Evolutionary conservation across 2,329 filamentous ascomycete species (phyloP), one percentile per base, ranked within the genome.

Genomic region (Monilinia fructicola): DNA sequence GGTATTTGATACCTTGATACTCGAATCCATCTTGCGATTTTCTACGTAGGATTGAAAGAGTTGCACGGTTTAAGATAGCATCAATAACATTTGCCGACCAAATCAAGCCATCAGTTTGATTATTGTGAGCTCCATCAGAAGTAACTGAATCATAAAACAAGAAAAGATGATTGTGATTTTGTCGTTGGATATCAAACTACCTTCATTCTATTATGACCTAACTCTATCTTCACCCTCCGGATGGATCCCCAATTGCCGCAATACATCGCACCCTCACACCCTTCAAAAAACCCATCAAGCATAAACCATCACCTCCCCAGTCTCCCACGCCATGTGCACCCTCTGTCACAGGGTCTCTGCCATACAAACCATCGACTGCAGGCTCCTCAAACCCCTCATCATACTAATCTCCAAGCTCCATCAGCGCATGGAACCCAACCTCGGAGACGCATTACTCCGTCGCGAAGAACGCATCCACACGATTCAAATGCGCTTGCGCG

Each of bases 381-480:
- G 38, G 12, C 58, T 48, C 3, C 44, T 60, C 14, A 60, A 50
- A 2, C 58, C 58, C 4, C 2, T 60, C n/a, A 60, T 23, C 9
- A 9, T 18, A 5, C 23, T 60, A 7, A 28, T 60, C 7, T 12
- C 28, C 14, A 60, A 50, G 18, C 7, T 60, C 4, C 58, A 50
- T 21, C 44, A 60, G 31, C 44, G 28, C 3, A 38, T 38, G 12
- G 44, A 60, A 4, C 44, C 44, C 4, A 44, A 31, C 3, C 44
- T 60, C 1, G 44, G 58, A 26, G 58, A 50, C 11, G n/a, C 31
- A n/a, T 38, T 60, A 1, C 12, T 50, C 7, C 44, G 58, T 18
- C 58, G 58, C 21, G 58, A 50, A 50, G 44, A 12, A 3, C 58
- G 44, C 21, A 60, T 60, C n/a, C 44, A 60, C 4, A 10, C 21